Conservation (phyloP, 169 alveolate species). For the Plasmodium vinckei region DNA sequence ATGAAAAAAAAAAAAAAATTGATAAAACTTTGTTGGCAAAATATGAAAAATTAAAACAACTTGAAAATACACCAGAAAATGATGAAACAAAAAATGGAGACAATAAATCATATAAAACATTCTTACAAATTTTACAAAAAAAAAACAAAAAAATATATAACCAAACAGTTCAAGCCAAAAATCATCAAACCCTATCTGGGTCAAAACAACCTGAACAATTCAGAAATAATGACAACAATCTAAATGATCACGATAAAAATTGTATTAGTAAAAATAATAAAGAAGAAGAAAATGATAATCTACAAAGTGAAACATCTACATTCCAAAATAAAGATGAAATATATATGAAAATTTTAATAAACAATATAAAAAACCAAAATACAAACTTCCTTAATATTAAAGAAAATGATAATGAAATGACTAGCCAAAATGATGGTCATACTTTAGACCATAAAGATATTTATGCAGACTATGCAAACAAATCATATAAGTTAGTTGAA, state of each 20-base stretch:
- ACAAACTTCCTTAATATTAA: background rate
- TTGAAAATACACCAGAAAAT: background rate
- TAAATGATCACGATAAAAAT: background rate
- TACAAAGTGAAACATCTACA: background rate
- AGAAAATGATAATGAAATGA: background rate
- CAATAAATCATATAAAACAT: constrained; percentile 14
- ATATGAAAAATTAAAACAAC: background rate
- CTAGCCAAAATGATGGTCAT: background rate
- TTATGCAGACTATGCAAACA: constrained; percentile 24
- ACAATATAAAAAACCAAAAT: constrained; percentile 34
- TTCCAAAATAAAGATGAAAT: constrained; percentile 23
- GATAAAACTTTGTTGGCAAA: background rate
- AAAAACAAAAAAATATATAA: constrained; percentile 4
- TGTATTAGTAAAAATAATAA: background rate
- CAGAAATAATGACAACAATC: background rate
- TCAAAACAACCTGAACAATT: background rate
- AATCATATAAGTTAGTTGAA: constrained; percentile 43
- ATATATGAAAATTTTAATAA: constrained; percentile 37
- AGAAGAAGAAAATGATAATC: background rate
- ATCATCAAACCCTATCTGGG: too few relatives aligned
- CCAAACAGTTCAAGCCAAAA: too few relatives aligned
- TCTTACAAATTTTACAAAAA: constrained; percentile 41
- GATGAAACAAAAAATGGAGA: constrained; percentile 3
- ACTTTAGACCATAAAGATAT: constrained; percentile 6
- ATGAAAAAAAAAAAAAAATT: constrained; percentile 25